Conservation (phyloP, 1,139 yeast genomes). For the Taphrina wiesneri region DNA sequence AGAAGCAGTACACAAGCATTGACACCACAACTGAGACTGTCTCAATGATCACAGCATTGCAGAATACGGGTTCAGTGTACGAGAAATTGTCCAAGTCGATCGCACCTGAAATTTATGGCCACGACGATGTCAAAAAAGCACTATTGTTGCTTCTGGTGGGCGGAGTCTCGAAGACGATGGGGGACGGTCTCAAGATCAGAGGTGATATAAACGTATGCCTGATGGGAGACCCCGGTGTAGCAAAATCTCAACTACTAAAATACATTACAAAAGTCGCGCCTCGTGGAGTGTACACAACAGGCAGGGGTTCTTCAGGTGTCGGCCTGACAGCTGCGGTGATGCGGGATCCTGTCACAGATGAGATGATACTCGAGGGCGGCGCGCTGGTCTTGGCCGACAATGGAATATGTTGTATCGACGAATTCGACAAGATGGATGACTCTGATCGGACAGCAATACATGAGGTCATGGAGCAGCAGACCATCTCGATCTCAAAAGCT, state of each 20-base stretch:
- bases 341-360: conserved; percentile 98
- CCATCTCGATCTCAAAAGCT: conserved; percentile 95
- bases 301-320: conserved; percentile 98
- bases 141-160: conserved; percentile 81
- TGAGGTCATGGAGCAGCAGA: conserved; percentile 99
- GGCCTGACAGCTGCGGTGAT: conserved; percentile 99
- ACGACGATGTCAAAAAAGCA: conserved; percentile 89
- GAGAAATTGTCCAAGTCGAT: conserved; percentile 80
- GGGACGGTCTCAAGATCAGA: conserved; percentile 95
- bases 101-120: conserved; percentile 98
- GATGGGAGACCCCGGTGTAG: conserved; percentile 99
- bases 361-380: conserved; percentile 98
- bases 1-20: conserved; percentile 75
- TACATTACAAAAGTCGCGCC: conserved; percentile 93
- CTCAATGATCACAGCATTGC: conserved; percentile 57
- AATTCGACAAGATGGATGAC: conserved; percentile 98
- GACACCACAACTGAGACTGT: conserved; percentile 61
- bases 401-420: conserved; percentile 98
- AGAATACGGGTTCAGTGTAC: conserved; percentile 68
- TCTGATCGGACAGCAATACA: conserved; percentile 95
- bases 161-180: conserved; percentile 91
- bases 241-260: conserved; percentile 92
- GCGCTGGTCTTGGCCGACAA: conserved; percentile 96
- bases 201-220: conserved; percentile 95
- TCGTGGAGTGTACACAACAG: conserved; percentile 95